Percentiles rank a stretch among this genome's conserved stretches.
These are phyloP conservation scores for Plectranthus barbatus DNA, from an alignment of 257 asterid genomes.

Conservation along the genomic window DNA sequence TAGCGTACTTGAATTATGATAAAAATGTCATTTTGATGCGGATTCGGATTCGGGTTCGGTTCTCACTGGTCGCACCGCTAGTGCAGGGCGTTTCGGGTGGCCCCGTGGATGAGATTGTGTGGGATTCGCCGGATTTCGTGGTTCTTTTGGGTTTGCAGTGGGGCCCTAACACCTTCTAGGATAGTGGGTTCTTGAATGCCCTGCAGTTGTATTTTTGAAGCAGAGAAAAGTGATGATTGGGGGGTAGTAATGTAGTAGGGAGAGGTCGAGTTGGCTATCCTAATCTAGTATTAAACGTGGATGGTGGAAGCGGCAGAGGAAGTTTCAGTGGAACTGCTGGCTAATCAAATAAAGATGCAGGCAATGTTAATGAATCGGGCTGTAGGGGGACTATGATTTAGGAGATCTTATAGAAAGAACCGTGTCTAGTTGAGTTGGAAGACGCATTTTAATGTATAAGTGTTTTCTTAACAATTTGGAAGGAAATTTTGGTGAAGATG, in stretches of 20 bases:
- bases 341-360: conserved; percentile 5
- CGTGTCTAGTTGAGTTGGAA: conserved; percentile 41
- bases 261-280: conserved; percentile 17
- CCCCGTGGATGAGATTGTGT: conserved; percentile 57
- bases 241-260: not conserved
- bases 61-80: conserved; percentile 81
- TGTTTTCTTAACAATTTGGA: conserved; percentile 58
- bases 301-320: conserved; percentile 10
- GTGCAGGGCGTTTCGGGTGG: conserved; percentile 76
- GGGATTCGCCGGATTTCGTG: conserved; percentile 72
- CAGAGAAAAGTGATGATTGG: conserved; percentile 34
- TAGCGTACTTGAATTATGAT: conserved; percentile 50
- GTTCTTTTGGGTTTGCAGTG: conserved; percentile 71
- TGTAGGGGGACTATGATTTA: conserved; percentile 57
- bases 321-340: conserved; percentile 13
- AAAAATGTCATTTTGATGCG: conserved; percentile 63
- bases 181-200: conserved; percentile 87
- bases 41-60: conserved; percentile 81
- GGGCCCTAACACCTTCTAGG: conserved; percentile 68
- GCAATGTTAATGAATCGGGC: conserved; percentile 33
- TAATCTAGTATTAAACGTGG: conserved; percentile 17
- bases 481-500: conserved; percentile 76
- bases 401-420: conserved; percentile 36
- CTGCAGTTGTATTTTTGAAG: conserved; percentile 48
- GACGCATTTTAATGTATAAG: conserved; percentile 62